Evolutionary conservation across 257 asterid genomes (phyloP).

Genomic region (Petunia axillaris): DNA sequence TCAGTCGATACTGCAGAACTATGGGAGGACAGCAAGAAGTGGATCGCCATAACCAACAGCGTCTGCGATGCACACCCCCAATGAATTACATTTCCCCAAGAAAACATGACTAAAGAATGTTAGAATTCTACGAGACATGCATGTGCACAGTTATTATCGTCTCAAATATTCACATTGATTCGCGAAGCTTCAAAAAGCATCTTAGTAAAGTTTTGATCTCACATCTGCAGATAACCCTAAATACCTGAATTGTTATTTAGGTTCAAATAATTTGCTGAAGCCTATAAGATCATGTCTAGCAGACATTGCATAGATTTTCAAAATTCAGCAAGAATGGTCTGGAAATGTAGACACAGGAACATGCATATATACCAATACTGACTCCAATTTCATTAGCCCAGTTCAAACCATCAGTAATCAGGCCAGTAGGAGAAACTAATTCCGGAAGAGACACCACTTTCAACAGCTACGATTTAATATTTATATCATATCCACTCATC

Average conservation of each 20-base stretch:
- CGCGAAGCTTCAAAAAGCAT: background rate
- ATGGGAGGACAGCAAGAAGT: conserved; percentile 44
- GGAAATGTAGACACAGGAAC: background rate
- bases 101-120: background rate
- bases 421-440: too few species aligned
- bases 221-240: too few species aligned
- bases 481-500: too few species aligned
- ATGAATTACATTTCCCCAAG: background rate
- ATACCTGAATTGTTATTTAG: too few species aligned
- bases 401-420: too few species aligned
- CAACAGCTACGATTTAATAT: too few species aligned
- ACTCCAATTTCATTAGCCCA: too few species aligned
- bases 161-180: background rate
- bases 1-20: conserved; percentile 48
- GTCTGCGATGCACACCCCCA: conserved; percentile 29
- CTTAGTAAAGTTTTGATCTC: background rate
- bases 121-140: background rate
- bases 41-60: conserved; percentile 54
- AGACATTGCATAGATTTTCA: background rate
- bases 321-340: background rate
- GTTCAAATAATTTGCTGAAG: background rate
- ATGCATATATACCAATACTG: background rate
- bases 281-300: background rate
- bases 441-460: too few species aligned
- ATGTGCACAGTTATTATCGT: background rate